These are phyloP conservation scores for Tricholoma bakamatsutake DNA, from an alignment of 768 basidiomycete species.

Conservation along the genomic window DNA sequence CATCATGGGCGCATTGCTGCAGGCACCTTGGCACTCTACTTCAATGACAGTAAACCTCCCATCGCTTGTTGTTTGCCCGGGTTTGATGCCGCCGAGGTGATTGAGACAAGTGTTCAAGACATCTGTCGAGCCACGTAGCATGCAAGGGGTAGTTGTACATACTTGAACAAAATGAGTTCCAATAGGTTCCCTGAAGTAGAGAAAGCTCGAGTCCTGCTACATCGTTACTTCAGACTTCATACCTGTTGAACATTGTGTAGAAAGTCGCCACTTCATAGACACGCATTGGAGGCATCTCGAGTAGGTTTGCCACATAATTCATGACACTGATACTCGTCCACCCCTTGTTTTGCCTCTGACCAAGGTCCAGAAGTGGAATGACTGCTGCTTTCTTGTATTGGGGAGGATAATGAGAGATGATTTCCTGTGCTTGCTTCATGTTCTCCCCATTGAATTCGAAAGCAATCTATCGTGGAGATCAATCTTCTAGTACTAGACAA, in stretches of 20 bases:
- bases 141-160: conserved; percentile 98
- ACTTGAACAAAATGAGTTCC: conserved; percentile 94
- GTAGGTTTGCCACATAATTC: conserved; percentile 93
- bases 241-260: conserved; percentile 99
- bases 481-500: not conserved
- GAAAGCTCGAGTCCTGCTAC: not conserved
- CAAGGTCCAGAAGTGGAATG: conserved; percentile 94
- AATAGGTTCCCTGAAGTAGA: conserved; percentile 71
- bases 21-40: conserved; percentile 98
- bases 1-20: conserved; percentile 97
- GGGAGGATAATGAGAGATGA: conserved; percentile 90
- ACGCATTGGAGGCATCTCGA: conserved; percentile 96
- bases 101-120: conserved; percentile 80
- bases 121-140: conserved; percentile 87
- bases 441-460: conserved; percentile 85
- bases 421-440: conserved; percentile 77
- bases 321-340: conserved; percentile 99
- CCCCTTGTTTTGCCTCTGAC: conserved; percentile 95
- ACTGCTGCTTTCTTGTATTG: conserved; percentile 99
- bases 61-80: conserved; percentile 91
- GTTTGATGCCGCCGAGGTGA: conserved; percentile 78
- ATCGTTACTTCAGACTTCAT: conserved; percentile 14
- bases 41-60: conserved; percentile 97
- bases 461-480: conserved; percentile 54
- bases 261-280: conserved; percentile 99